Conservation (phyloP, 2,329 filamentous ascomycete genomes). For the Clonostachys chloroleuca region DNA sequence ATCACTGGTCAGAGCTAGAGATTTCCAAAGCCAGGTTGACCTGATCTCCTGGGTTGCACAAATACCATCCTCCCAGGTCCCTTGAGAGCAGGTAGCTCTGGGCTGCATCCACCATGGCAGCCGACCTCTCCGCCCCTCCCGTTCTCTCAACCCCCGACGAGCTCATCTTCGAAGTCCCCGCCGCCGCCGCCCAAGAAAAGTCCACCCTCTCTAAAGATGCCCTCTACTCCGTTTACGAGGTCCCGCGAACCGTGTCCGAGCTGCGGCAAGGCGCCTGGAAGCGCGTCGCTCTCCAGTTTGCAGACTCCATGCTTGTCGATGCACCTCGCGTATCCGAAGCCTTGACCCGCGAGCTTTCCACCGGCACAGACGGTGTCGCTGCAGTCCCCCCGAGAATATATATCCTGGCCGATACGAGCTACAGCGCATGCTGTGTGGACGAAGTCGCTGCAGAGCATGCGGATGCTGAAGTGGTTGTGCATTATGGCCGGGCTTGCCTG, state of each 20-base stretch:
- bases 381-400: slow-evolving; percentile 50
- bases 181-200: slow-evolving; percentile 22
- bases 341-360: slow-evolving; percentile 18
- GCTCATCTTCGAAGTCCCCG: slow-evolving; percentile 47
- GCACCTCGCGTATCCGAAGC: slow-evolving; percentile 73
- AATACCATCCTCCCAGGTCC: slow-evolving; percentile 2
- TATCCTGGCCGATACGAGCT: slow-evolving; percentile 92
- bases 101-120: slow-evolving; percentile 23
- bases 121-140: slow-evolving; percentile 45
- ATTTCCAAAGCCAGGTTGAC: not conserved
- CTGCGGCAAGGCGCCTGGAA: slow-evolving; percentile 68
- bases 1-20: too few species aligned
- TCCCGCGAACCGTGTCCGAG: slow-evolving; percentile 72
- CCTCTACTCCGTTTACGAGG: slow-evolving; percentile 76
- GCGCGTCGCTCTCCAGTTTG: slow-evolving; percentile 88
- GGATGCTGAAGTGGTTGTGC: slow-evolving; percentile 84
- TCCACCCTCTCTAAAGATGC: slow-evolving; percentile 56
- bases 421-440: slow-evolving; percentile 95
- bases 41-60: slow-evolving; percentile 1
- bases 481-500: slow-evolving; percentile 89
- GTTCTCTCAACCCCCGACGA: slow-evolving; percentile 62
- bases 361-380: slow-evolving; percentile 6
- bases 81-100: not conserved
- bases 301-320: slow-evolving; percentile 86
- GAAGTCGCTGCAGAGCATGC: slow-evolving; percentile 95